phyloP scores from a whole-genome alignment of 2,329 filamentous ascomycete species.

The Fusarium sp. region DNA sequence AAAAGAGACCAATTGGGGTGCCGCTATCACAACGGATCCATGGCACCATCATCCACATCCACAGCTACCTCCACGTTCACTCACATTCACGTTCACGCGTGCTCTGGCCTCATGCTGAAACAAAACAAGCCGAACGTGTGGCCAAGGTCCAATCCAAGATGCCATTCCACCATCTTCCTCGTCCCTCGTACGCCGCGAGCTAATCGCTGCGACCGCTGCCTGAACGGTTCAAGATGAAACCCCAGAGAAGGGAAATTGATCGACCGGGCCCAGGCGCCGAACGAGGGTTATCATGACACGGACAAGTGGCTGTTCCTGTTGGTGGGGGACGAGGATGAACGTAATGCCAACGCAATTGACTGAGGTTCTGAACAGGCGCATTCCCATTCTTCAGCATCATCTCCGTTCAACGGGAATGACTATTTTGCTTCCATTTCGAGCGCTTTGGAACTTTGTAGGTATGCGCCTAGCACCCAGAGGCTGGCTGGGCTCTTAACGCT shows the following conservation, averaged over 20 bases:
- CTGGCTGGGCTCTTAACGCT: slow-evolving; percentile 12
- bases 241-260: slow-evolving; percentile 33
- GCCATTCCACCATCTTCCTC: slow-evolving; percentile 18
- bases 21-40: slow-evolving; percentile 4
- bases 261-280: slow-evolving; percentile 29
- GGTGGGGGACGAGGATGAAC: not conserved
- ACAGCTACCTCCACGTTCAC: not conserved
- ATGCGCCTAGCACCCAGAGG: slow-evolving; percentile 11
- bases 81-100: slow-evolving; percentile 27
- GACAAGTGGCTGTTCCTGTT: slow-evolving; percentile 12
- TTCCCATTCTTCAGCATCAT: slow-evolving; percentile 4
- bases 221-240: slow-evolving; percentile 40
- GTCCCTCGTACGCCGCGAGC: slow-evolving; percentile 33
- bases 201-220: slow-evolving; percentile 30
- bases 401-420: not conserved
- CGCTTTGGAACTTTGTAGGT: not conserved
- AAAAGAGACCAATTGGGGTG: slow-evolving; percentile 5
- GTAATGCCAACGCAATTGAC: not conserved
- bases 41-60: slow-evolving; percentile 21
- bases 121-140: slow-evolving; percentile 40
- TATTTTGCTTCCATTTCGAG: slow-evolving; percentile 1
- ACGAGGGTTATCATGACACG: slow-evolving; percentile 32
- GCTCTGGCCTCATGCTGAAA: slow-evolving; percentile 41
- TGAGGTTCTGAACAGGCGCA: not conserved
- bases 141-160: slow-evolving; percentile 39